Percentiles rank a stretch among this genome's conserved stretches.
Evolutionary conservation across 495 filamentous ascomycete species (phyloP).

Genomic region (Penicillium maclennaniae): DNA sequence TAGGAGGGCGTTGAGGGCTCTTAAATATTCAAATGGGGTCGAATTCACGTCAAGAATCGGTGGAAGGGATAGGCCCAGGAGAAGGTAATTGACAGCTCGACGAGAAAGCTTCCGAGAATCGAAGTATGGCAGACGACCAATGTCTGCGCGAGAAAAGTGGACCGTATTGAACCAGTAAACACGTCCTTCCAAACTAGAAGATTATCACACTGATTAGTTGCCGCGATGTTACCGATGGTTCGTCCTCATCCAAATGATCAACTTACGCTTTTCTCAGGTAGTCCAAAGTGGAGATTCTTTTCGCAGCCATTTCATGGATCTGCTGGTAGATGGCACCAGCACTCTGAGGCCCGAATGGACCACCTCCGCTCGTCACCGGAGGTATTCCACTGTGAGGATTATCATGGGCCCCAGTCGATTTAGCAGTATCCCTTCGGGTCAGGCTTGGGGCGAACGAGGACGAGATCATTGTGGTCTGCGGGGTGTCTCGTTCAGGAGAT

Average conservation of each 20-base stretch:
- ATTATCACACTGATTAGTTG: neutral
- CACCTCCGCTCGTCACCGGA: slow-evolving; percentile 31
- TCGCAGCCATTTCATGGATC: slow-evolving; percentile 83
- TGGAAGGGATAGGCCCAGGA: slow-evolving; percentile 88
- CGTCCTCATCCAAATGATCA: neutral
- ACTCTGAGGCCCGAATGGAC: slow-evolving; percentile 53
- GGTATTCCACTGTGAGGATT: slow-evolving; percentile 20
- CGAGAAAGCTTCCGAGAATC: slow-evolving; percentile 76
- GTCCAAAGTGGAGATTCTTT: slow-evolving; percentile 92
- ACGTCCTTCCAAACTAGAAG: slow-evolving; percentile 77
- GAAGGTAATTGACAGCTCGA: slow-evolving; percentile 85
- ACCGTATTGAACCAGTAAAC: slow-evolving; percentile 98
- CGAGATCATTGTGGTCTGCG: slow-evolving; percentile 30
- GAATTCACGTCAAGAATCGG: slow-evolving; percentile 81
- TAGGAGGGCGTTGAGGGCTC: slow-evolving; percentile 80
- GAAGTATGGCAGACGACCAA: slow-evolving; percentile 79
- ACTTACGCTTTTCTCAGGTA: slow-evolving; percentile 88
- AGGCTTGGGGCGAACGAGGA: slow-evolving; percentile 35
- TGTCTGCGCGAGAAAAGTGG: slow-evolving; percentile 79
- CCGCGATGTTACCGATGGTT: neutral
- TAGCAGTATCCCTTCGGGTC: slow-evolving; percentile 37
- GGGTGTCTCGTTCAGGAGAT: neutral
- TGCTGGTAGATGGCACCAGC: slow-evolving; percentile 71
- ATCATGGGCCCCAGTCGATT: slow-evolving; percentile 34
- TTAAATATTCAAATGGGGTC: slow-evolving; percentile 77